Conservation (phyloP, 805 yeast species). For the Kuraishia floccosa region DNA sequence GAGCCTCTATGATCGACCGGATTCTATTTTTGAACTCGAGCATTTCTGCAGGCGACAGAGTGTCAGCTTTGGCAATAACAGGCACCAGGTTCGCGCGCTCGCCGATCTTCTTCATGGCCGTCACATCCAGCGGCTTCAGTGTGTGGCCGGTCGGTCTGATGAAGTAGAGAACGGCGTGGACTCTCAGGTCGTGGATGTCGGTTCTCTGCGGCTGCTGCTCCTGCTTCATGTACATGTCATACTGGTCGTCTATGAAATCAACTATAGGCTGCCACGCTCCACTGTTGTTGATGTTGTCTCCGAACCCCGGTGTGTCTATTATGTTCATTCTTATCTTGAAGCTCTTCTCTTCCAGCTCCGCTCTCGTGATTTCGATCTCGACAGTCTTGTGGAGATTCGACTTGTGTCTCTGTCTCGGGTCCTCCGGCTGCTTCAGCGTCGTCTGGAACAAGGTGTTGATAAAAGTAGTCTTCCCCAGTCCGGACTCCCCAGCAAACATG, state of each 20-base stretch:
- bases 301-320: constrained; percentile 91
- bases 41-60: constrained; percentile 63
- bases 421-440: constrained; percentile 47
- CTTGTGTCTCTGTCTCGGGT: constrained; percentile 42
- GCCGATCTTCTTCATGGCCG: constrained; percentile 74
- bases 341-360: constrained; percentile 77
- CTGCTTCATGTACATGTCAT: constrained; percentile 78
- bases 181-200: constrained; percentile 67
- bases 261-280: constrained; percentile 81
- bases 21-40: constrained; percentile 61
- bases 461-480: constrained; percentile 88
- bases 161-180: constrained; percentile 84
- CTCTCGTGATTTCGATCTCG: constrained; percentile 68
- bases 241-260: constrained; percentile 88
- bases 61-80: constrained; percentile 81
- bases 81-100: constrained; percentile 82
- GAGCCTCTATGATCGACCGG: constrained; percentile 73
- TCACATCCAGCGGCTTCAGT: constrained; percentile 78
- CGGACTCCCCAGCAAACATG: constrained; percentile 88
- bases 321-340: constrained; percentile 68
- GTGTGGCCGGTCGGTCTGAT: constrained; percentile 88
- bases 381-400: constrained; percentile 60
- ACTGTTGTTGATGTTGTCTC: constrained; percentile 78
- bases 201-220: constrained; percentile 82
- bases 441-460: constrained; percentile 79